Conservation (phyloP, 768 basidiomycete genomes). For the Leccinum incarnatum region DNA sequence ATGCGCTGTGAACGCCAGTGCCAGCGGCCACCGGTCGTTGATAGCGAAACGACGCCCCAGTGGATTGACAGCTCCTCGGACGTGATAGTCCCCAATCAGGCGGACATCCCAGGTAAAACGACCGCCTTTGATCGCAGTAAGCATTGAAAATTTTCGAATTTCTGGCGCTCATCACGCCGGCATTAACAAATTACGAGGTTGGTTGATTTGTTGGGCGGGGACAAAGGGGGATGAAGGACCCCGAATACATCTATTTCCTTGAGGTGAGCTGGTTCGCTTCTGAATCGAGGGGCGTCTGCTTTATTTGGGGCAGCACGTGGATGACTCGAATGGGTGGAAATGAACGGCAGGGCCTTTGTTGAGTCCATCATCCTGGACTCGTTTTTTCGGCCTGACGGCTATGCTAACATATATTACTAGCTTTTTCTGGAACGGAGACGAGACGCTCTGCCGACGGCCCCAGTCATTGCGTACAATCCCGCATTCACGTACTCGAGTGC, state of each 20-base stretch:
- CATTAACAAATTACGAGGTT: slow-evolving; percentile 3
- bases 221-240: slow-evolving; percentile 18
- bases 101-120: slow-evolving; percentile 12
- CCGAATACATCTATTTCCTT: slow-evolving; percentile 14
- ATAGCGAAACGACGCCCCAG: neutral
- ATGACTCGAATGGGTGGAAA: slow-evolving; percentile 1
- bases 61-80: slow-evolving; percentile 23
- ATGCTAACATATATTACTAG: slow-evolving; percentile 10
- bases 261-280: slow-evolving; percentile 24
- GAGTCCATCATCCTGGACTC: neutral
- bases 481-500: slow-evolving; percentile 26
- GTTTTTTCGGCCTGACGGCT: slow-evolving; percentile 6
- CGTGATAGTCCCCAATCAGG: slow-evolving; percentile 1
- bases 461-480: slow-evolving; percentile 18
- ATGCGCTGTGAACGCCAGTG: neutral
- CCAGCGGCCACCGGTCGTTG: slow-evolving; percentile 9
- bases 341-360: slow-evolving; percentile 1
- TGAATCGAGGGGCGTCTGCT: neutral
- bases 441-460: slow-evolving; percentile 23
- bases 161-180: slow-evolving; percentile 20
- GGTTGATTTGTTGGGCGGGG: slow-evolving; percentile 21
- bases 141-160: slow-evolving; percentile 10
- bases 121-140: slow-evolving; percentile 7
- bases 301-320: slow-evolving; percentile 18
- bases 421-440: slow-evolving; percentile 20